Evolutionary conservation across 2,329 filamentous ascomycete genomes (phyloP).

Genomic region (Ascochyta rabiei): DNA sequence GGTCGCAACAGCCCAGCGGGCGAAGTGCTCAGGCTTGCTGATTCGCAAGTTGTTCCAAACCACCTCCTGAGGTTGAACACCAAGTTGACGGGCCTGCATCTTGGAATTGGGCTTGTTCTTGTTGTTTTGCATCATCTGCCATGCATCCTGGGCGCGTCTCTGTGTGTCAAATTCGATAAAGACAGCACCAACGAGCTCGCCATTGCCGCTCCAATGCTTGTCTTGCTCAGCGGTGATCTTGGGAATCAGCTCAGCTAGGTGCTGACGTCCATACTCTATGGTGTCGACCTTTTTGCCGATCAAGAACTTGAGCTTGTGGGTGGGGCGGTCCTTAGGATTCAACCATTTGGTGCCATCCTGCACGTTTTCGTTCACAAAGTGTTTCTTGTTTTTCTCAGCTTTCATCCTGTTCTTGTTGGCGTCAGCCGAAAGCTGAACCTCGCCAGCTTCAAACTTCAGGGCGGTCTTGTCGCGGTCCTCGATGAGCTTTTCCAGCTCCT

Average conservation of each 20-base stretch:
- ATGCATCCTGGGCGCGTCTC: slow-evolving; percentile 81
- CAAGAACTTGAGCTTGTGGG: slow-evolving; percentile 49
- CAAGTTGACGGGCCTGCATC: slow-evolving; percentile 50
- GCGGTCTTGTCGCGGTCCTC: slow-evolving; percentile 52
- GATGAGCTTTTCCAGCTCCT: slow-evolving; percentile 53
- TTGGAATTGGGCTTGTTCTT: slow-evolving; percentile 45
- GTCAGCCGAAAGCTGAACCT: slow-evolving; percentile 51
- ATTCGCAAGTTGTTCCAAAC: slow-evolving; percentile 55
- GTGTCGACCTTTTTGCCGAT: slow-evolving; percentile 64
- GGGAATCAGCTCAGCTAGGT: slow-evolving; percentile 75
- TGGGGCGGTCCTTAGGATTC: slow-evolving; percentile 49
- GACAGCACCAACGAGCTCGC: slow-evolving; percentile 72
- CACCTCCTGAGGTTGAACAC: slow-evolving; percentile 54
- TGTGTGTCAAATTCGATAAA: slow-evolving; percentile 90
- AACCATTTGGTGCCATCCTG: slow-evolving; percentile 52
- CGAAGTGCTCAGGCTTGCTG: slow-evolving; percentile 38
- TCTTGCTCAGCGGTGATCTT: slow-evolving; percentile 71
- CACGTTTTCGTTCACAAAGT: slow-evolving; percentile 51
- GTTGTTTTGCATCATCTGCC: slow-evolving; percentile 64
- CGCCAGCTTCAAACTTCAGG: slow-evolving; percentile 52
- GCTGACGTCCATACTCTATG: slow-evolving; percentile 81
- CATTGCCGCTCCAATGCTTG: slow-evolving; percentile 69
- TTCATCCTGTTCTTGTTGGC: slow-evolving; percentile 74
- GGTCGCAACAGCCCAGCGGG: slow-evolving; percentile 43
- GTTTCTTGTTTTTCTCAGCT: slow-evolving; percentile 58